Conservation (phyloP, 2,329 filamentous ascomycete species). For the Colletotrichum graminicola region DNA sequence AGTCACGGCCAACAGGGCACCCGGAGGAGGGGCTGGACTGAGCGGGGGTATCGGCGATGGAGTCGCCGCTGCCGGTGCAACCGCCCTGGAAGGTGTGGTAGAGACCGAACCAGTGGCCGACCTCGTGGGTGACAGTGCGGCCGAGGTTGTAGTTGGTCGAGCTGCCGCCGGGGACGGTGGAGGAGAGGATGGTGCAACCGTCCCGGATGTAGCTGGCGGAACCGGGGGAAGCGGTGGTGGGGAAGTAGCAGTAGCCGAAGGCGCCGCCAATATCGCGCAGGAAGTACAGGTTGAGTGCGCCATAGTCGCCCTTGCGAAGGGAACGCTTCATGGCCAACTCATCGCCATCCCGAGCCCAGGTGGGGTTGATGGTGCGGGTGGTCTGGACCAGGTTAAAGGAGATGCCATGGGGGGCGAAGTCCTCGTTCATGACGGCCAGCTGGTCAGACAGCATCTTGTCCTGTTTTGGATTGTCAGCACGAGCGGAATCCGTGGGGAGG, state of each 20-base stretch:
- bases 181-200: constrained; percentile 55
- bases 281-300: constrained; percentile 60
- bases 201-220: constrained; percentile 53
- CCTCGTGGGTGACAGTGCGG: constrained; percentile 55
- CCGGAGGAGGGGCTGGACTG: constrained; percentile 50
- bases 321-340: constrained; percentile 59
- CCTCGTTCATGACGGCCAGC: constrained; percentile 59
- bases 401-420: constrained; percentile 58
- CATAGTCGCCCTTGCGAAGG: constrained; percentile 60
- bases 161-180: constrained; percentile 54
- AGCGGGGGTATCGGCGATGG: constrained; percentile 56
- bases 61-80: constrained; percentile 53
- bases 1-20: constrained; percentile 54
- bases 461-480: constrained; percentile 43
- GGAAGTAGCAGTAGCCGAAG: constrained; percentile 63
- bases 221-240: constrained; percentile 50
- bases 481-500: too few relatives aligned
- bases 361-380: constrained; percentile 60
- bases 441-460: constrained; percentile 54
- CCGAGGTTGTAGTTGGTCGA: constrained; percentile 52
- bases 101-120: constrained; percentile 63
- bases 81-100: constrained; percentile 62
- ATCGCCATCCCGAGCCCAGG: constrained; percentile 58
- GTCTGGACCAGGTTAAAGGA: constrained; percentile 58
- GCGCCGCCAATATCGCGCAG: constrained; percentile 51